Evolutionary conservation across 495 filamentous ascomycete genomes (phyloP), one percentile per base, ranked within the genome.

Genomic region (Sabuloglossum arenarium): DNA sequence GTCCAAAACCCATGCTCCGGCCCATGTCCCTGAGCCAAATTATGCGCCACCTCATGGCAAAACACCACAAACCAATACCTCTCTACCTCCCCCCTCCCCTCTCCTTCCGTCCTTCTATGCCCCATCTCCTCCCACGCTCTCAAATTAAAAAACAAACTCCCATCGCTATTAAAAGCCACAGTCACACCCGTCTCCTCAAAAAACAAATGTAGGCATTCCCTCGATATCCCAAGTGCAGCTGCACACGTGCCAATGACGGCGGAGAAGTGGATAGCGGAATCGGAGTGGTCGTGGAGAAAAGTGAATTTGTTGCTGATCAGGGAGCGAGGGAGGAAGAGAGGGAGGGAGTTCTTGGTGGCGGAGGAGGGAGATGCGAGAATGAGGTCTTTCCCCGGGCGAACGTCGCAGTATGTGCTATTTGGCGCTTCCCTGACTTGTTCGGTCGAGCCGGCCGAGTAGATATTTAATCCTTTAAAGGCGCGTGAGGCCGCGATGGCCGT

Each of bases 1-100:
- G 83, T 88, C 62, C 91, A 96, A 65, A 80, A 96, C 57, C 79
- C 82, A 62, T 98, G 91, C 46, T 85, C 79, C 23, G 84, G 72
- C 63, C 81, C 83, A 68, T 95, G 88, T 54, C 80, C 78, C 23
- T 68, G 70, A 11, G 94, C 84, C 32, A 98, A 66, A 63, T 97
- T 96, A 68, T 98, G 91, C 49, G 93, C 89, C 61, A 98, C 65
- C 69, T 98, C 91, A 67, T 98, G 91, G 49, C 86, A 88, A 57
- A 94, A 63, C 16, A 85, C 84, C 46, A 94, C 81, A 77, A 82
- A 94, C 90, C 90, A 98, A 71, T 88, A 94, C 6, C 82, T 75
- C 39, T 39, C 34, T 16, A 39, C 16, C 34, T 39, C n/a, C n/a
- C n/a, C 34, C 16, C 16, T 39, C 34, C 34, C 34, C 8, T 39